These are phyloP conservation scores for Nelumbo lutea DNA, from an alignment of 164 flowering plant species.

Conservation along the genomic window DNA sequence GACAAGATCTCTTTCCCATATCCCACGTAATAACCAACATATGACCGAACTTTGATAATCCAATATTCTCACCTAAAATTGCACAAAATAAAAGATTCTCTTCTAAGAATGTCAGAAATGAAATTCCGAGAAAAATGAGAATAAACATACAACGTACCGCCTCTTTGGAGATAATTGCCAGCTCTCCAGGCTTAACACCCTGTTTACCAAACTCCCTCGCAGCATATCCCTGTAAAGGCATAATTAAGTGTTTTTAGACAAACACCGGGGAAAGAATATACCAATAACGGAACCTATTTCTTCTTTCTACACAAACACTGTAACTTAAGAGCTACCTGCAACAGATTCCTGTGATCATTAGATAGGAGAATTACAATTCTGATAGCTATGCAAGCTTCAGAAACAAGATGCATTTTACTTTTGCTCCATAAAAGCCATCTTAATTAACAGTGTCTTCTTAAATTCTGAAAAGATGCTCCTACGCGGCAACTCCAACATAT, in stretches of 20 bases:
- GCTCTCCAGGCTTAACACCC: constrained; percentile 73
- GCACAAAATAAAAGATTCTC: background rate
- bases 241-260: background rate
- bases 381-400: no score
- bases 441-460: no score
- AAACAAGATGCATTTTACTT: no score
- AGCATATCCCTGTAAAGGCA: constrained; percentile 81
- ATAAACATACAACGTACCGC: constrained; percentile 46
- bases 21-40: background rate
- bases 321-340: background rate
- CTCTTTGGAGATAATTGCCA: constrained; percentile 91
- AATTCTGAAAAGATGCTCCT: no score
- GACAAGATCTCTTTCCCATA: background rate
- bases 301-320: background rate
- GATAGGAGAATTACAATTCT: background rate
- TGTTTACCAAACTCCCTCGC: constrained; percentile 87
- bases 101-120: background rate
- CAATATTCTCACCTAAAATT: background rate
- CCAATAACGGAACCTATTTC: background rate
- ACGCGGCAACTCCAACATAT: no score
- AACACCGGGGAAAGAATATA: background rate
- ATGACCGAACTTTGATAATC: background rate
- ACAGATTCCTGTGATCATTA: background rate
- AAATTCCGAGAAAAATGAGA: background rate
- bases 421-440: no score